Percentiles rank a stretch among this genome's conserved stretches.
phyloP scores from a whole-genome alignment of 1,284 basidiomycete genomes.

The Phellopilus nigrolimitatus region DNA sequence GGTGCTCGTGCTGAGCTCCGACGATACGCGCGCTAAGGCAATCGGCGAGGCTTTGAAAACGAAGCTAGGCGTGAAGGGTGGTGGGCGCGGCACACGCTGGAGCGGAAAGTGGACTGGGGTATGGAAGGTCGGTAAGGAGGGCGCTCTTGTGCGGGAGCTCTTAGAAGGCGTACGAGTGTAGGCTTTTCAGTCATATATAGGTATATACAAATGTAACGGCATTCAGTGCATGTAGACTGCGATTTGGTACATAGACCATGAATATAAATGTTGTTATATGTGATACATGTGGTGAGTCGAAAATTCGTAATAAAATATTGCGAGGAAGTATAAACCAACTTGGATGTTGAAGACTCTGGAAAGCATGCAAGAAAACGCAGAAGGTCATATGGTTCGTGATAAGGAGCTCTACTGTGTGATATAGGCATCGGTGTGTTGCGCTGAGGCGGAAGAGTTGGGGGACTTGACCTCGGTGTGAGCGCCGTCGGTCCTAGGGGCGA shows the following conservation, averaged over 20 bases:
- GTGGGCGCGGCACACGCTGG: conserved; percentile 61
- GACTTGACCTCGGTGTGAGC: conserved; percentile 4
- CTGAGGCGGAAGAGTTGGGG: not conserved
- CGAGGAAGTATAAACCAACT: not conserved
- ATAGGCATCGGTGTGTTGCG: not conserved
- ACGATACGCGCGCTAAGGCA: conserved; percentile 55
- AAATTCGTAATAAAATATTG: too few species aligned
- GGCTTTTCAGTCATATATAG: not conserved
- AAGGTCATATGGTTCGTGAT: not conserved
- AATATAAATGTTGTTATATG: not conserved
- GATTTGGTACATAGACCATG: not conserved
- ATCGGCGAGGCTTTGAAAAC: conserved; percentile 54
- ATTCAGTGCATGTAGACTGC: conserved; percentile 17
- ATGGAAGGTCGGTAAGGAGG: conserved; percentile 42
- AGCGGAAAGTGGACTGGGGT: conserved; percentile 57
- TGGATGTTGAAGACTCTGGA: too few species aligned
- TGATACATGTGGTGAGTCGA: not conserved
- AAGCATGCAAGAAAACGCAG: not conserved
- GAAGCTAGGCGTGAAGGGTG: conserved; percentile 56
- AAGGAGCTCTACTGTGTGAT: not conserved
- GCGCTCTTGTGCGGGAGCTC: conserved; percentile 36
- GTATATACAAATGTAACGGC: conserved; percentile 8
- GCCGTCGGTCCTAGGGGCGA: not conserved
- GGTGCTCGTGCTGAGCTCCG: conserved; percentile 55
- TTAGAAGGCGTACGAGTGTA: conserved; percentile 28